These are phyloP conservation scores for Inga oerstediana DNA, from an alignment of 306 rosid genomes.

Conservation along the genomic window DNA sequence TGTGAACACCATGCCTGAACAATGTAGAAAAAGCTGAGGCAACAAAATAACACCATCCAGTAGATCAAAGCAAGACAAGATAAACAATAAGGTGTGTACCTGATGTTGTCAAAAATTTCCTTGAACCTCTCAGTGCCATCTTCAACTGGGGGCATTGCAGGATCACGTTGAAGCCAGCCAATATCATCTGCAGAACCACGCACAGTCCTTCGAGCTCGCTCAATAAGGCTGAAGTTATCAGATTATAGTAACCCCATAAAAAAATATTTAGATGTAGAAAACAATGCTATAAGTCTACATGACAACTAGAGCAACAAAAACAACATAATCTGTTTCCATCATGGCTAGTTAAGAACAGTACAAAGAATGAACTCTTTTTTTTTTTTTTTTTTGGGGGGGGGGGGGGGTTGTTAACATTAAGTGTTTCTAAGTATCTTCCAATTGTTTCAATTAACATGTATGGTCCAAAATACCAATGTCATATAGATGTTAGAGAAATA, in stretches of 20 bases:
- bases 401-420: not conserved
- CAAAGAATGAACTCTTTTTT: not conserved
- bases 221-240: slow-evolving; percentile 67
- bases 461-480: slow-evolving; percentile 5
- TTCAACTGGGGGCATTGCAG: slow-evolving; percentile 80
- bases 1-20: slow-evolving; percentile 94
- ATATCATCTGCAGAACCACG: slow-evolving; percentile 96
- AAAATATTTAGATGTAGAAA: slow-evolving; percentile 4
- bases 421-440: slow-evolving; percentile 12
- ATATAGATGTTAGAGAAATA: slow-evolving; percentile 13
- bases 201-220: slow-evolving; percentile 84
- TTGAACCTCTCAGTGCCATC: slow-evolving; percentile 85
- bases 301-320: slow-evolving; percentile 9
- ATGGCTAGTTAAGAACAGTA: not conserved
- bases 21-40: slow-evolving; percentile 34
- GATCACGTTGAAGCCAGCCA: slow-evolving; percentile 93
- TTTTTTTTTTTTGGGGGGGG: not conserved
- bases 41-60: slow-evolving; percentile 12
- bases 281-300: slow-evolving; percentile 21
- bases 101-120: slow-evolving; percentile 74
- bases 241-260: slow-evolving; percentile 31
- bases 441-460: not conserved
- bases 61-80: slow-evolving; percentile 29
- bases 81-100: slow-evolving; percentile 45
- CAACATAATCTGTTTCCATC: not conserved